Conservation (phyloP, 2,329 filamentous ascomycete species). For the Onygenales sp. region DNA sequence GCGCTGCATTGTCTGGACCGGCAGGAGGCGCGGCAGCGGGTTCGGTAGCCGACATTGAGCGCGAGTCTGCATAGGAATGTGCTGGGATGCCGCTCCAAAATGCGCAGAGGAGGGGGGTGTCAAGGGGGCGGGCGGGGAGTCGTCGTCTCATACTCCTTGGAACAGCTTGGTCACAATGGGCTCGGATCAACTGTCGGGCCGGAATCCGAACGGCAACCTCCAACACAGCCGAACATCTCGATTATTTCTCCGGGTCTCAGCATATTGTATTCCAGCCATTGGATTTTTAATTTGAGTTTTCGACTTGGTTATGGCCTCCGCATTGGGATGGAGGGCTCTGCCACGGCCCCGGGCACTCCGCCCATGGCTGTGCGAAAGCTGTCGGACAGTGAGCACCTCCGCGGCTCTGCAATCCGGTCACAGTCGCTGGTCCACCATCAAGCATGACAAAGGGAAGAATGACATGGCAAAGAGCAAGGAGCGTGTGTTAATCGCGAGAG, state of each 20-base stretch:
- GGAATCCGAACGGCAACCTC: background rate
- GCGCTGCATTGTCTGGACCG: conserved; percentile 25
- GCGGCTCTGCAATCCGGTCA: conserved; percentile 54
- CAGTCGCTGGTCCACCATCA: conserved; percentile 93
- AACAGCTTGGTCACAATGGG: background rate
- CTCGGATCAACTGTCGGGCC: conserved; percentile 1
- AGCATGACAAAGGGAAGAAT: conserved; percentile 82
- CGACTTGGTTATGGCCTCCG: conserved; percentile 6
- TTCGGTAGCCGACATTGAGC: conserved; percentile 32
- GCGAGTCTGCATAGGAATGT: background rate
- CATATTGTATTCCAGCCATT: background rate
- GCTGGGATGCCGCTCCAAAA: background rate
- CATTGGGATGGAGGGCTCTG: conserved; percentile 2
- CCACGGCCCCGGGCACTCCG: background rate
- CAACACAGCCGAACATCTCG: background rate
- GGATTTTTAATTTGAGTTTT: background rate
- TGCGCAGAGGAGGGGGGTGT: background rate
- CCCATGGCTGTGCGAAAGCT: conserved; percentile 15
- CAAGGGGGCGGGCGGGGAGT: background rate
- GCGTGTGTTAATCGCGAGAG: conserved; percentile 58
- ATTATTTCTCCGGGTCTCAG: background rate
- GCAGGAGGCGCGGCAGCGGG: conserved; percentile 21
- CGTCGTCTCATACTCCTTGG: background rate
- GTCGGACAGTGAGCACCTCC: conserved; percentile 41
- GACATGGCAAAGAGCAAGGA: conserved; percentile 66